Evolutionary conservation across 2,329 filamentous ascomycete species (phyloP), one percentile per base, ranked within the genome.

Genomic region (Pseudogymnoascus sp.): DNA sequence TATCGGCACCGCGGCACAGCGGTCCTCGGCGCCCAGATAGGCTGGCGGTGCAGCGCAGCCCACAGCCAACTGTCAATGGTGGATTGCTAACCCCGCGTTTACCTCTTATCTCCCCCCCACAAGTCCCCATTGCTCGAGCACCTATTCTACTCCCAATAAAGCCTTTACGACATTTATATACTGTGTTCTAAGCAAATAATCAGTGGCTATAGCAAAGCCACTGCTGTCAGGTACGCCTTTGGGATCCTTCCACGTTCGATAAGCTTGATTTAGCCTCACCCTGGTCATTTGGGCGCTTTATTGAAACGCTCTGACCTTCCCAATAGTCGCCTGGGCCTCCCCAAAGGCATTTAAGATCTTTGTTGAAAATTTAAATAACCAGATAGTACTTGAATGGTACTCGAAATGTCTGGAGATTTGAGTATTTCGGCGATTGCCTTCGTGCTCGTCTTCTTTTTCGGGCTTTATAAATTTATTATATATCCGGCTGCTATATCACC

Each of bases 401-500:
- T 31, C 11, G 24, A 26, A 33, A 54, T 54, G 47, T 10, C 44
- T 31, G 47, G 8, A 17, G 11, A 54, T 17, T 29, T 68, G 37
- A 66, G 61, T 57, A 64, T 69, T 31, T 63, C 68, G 3, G 29
- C 62, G 8, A 13, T 66, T 40, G 67, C 60, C 9, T 58, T 66
- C 13, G 41, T 60, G 4, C 26, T 59, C 36, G 10, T 70, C 57
- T 31, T 64, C 36, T 57, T 69, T n/a, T 44, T 65, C 63, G 64
- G 59, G 24, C 60, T 74, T 40, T 77, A 75, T 69, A 75, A 69
- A 65, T 73, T 69, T 62, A 64, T 82, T 6, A 62, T 84, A 33
- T 74, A 77, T 58, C 77, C 77, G 1, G 64, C 69, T 24, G 62
- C 86, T 62, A 58, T 87, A 39, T 89, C 87, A 3, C 85, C 88